Conservation (phyloP, 1,139 yeast species). For the Saccharomyces hybrid region DNA sequence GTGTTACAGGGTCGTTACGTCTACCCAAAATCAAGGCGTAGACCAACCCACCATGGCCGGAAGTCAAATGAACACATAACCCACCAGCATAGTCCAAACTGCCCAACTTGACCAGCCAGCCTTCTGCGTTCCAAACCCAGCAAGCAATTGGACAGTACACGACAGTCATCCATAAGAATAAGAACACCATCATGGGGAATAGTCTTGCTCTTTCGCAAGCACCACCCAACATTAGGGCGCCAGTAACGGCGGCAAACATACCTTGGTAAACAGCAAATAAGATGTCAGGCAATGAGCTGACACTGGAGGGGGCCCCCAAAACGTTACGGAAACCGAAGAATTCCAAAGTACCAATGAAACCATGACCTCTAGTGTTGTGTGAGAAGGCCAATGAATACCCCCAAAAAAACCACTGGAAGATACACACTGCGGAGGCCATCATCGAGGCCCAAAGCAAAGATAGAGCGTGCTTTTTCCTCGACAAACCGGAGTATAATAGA, state of each 20-base stretch:
- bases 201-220: conserved; percentile 96
- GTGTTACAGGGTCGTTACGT: conserved; percentile 75
- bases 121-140: conserved; percentile 94
- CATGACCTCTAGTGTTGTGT: conserved; percentile 51
- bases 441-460: conserved; percentile 90
- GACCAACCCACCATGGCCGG: conserved; percentile 92
- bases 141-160: conserved; percentile 92
- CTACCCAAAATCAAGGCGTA: conserved; percentile 87
- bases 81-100: conserved; percentile 96
- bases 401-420: conserved; percentile 97
- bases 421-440: conserved; percentile 72
- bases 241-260: conserved; percentile 90
- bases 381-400: conserved; percentile 87
- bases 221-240: conserved; percentile 90
- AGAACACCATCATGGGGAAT: conserved; percentile 91
- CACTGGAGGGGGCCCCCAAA: conserved; percentile 72
- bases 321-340: conserved; percentile 75
- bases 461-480: conserved; percentile 87
- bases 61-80: conserved; percentile 92
- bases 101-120: conserved; percentile 81
- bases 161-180: conserved; percentile 90
- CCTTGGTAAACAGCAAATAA: conserved; percentile 88
- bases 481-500: conserved; percentile 77
- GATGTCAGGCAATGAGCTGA: conserved; percentile 68
- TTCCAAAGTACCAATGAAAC: conserved; percentile 69